These are phyloP conservation scores for Cordyceps javanica DNA, from an alignment of 2,329 filamentous ascomycete species.

Conservation along the genomic window DNA sequence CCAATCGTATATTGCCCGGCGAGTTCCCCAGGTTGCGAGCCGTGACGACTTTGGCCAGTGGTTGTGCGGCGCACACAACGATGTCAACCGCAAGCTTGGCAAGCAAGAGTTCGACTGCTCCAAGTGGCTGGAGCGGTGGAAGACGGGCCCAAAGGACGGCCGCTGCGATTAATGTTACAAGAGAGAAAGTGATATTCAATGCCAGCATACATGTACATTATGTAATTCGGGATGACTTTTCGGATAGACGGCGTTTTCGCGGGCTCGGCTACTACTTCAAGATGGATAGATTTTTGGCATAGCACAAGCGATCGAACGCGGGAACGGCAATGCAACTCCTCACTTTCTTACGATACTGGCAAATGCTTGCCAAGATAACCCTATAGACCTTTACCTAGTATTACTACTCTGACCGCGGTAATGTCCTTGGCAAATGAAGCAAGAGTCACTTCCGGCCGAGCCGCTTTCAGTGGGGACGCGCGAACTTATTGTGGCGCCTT, in stretches of 20 bases:
- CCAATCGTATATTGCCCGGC: slow-evolving; percentile 67
- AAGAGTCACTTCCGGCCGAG: not conserved
- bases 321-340: not conserved
- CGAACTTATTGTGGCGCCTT: not conserved
- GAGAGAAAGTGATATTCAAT: not conserved
- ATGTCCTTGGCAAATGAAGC: not conserved
- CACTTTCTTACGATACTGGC: not conserved
- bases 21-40: slow-evolving; percentile 55
- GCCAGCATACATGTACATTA: not conserved
- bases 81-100: slow-evolving; percentile 82
- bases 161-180: slow-evolving; percentile 43
- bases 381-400: not conserved
- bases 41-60: slow-evolving; percentile 70
- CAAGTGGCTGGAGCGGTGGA: slow-evolving; percentile 90
- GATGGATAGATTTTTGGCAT: not conserved
- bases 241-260: slow-evolving; percentile 1
- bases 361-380: not conserved
- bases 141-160: slow-evolving; percentile 75
- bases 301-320: not conserved
- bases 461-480: slow-evolving; percentile 1
- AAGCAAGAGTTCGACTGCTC: slow-evolving; percentile 87
- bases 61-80: slow-evolving; percentile 83
- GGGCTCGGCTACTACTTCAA: not conserved
- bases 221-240: not conserved
- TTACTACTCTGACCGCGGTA: too few relatives aligned